Conservation (phyloP, 768 basidiomycete genomes). For the Polyporus arcularius region DNA sequence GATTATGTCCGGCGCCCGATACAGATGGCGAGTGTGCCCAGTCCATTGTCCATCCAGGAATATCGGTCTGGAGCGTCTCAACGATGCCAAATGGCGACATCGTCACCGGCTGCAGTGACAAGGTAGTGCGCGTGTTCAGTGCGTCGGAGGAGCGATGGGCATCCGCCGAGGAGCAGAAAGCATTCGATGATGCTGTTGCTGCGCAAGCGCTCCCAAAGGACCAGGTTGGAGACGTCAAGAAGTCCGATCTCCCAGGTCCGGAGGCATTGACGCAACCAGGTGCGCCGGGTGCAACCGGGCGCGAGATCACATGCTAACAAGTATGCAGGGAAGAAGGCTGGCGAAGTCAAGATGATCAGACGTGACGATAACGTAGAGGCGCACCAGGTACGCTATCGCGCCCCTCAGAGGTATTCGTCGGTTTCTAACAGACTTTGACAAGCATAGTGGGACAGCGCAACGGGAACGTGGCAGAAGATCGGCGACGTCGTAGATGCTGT, state of each 20-base stretch:
- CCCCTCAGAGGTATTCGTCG: not conserved
- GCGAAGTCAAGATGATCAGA: slow-evolving; percentile 91
- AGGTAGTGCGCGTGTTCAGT: slow-evolving; percentile 85
- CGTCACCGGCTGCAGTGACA: slow-evolving; percentile 89
- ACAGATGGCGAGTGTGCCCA: slow-evolving; percentile 87
- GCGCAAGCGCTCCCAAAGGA: slow-evolving; percentile 80
- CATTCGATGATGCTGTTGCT: slow-evolving; percentile 75
- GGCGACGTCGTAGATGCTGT: slow-evolving; percentile 97
- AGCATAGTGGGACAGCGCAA: slow-evolving; percentile 74
- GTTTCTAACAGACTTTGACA: not conserved
- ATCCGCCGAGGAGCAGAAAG: slow-evolving; percentile 58
- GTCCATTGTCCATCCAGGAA: slow-evolving; percentile 89
- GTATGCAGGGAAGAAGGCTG: slow-evolving; percentile 79
- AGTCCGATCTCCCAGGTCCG: slow-evolving; percentile 82
- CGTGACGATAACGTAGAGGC: slow-evolving; percentile 84
- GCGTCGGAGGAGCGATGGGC: slow-evolving; percentile 74
- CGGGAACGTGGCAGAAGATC: slow-evolving; percentile 83
- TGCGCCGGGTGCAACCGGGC: slow-evolving; percentile 33
- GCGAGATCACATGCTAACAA: not conserved
- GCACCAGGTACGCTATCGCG: slow-evolving; percentile 61
- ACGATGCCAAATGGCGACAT: slow-evolving; percentile 90
- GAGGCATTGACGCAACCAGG: slow-evolving; percentile 79
- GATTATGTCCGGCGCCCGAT: not conserved
- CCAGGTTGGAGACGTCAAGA: slow-evolving; percentile 91
- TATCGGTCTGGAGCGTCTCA: slow-evolving; percentile 96